A percentile compares a stretch with the other conserved stretches of the same genome.
These are phyloP conservation scores for Erodium trifolium DNA, from an alignment of 441 rosid genomes.

Conservation along the genomic window DNA sequence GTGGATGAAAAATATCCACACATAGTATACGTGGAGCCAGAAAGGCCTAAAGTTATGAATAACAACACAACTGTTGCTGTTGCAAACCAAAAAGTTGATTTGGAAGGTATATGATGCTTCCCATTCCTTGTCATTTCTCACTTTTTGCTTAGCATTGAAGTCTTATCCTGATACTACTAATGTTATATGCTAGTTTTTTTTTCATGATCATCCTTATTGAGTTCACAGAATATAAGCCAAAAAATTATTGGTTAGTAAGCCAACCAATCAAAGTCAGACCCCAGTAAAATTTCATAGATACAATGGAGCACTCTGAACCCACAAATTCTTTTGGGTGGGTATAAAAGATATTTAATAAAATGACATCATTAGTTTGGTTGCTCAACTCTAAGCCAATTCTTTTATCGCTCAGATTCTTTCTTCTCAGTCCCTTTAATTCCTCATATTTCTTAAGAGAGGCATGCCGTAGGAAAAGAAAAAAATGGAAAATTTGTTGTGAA, in stretches of 20 bases:
- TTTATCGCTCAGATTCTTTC: too few species aligned
- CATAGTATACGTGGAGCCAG: conserved; percentile 48
- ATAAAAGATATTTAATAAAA: too few species aligned
- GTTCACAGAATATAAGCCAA: too few species aligned
- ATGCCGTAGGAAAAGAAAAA: not conserved
- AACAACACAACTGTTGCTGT: conserved; percentile 26
- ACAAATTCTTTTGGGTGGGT: too few species aligned
- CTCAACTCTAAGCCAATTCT: too few species aligned
- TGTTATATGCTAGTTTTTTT: not conserved
- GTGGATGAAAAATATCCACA: conserved; percentile 72
- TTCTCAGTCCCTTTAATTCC: not conserved
- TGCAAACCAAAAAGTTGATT: conserved; percentile 34
- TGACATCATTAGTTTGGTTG: too few species aligned
- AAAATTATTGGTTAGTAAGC: too few species aligned
- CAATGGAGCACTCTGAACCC: too few species aligned
- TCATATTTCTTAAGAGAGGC: not conserved
- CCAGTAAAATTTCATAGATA: too few species aligned
- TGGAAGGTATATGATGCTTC: conserved; percentile 54
- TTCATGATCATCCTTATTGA: too few species aligned
- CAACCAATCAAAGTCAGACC: too few species aligned
- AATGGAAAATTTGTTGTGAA: not conserved
- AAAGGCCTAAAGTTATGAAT: conserved; percentile 19
- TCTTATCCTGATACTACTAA: not conserved
- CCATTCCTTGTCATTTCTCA: conserved; percentile 9
- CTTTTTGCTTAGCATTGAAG: conserved; percentile 2